Percentiles rank a stretch among this genome's conserved stretches.
Evolutionary conservation across 2,329 filamentous ascomycete genomes (phyloP).

Genomic region (Cercospora sesami): DNA sequence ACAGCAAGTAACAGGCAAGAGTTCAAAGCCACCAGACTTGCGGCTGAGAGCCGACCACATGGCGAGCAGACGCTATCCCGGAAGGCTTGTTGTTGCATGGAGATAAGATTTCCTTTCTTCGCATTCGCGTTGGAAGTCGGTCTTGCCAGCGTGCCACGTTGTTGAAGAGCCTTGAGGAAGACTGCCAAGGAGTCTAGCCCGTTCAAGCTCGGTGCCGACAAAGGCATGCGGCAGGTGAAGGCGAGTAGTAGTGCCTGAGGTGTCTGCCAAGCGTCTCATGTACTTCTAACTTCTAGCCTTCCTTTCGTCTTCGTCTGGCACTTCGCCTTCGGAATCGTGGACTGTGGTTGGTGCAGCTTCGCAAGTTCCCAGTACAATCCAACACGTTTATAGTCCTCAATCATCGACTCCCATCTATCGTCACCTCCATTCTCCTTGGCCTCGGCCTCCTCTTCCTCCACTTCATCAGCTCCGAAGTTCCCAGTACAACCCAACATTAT

Average conservation of each 20-base stretch:
- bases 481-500: too few relatives aligned
- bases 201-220: neutral
- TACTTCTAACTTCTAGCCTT: too few relatives aligned
- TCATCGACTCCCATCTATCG: conserved; percentile 42
- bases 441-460: too few relatives aligned
- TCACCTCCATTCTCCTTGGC: conserved; percentile 42
- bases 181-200: neutral
- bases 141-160: neutral
- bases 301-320: too few relatives aligned
- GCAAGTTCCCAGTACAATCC: too few relatives aligned
- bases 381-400: conserved; percentile 38
- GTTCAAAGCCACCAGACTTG: neutral
- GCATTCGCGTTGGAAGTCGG: neutral
- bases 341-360: too few relatives aligned
- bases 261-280: too few relatives aligned
- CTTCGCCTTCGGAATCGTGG: too few relatives aligned
- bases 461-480: too few relatives aligned
- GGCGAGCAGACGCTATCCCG: neutral
- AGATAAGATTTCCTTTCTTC: neutral
- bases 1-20: neutral
- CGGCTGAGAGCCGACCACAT: neutral
- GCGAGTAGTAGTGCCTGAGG: too few relatives aligned
- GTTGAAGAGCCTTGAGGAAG: neutral
- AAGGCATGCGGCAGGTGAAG: neutral
- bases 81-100: neutral